These are phyloP conservation scores for Backusella westeae DNA, from an alignment of 192 early-diverging fungal species.

Conservation along the genomic window DNA sequence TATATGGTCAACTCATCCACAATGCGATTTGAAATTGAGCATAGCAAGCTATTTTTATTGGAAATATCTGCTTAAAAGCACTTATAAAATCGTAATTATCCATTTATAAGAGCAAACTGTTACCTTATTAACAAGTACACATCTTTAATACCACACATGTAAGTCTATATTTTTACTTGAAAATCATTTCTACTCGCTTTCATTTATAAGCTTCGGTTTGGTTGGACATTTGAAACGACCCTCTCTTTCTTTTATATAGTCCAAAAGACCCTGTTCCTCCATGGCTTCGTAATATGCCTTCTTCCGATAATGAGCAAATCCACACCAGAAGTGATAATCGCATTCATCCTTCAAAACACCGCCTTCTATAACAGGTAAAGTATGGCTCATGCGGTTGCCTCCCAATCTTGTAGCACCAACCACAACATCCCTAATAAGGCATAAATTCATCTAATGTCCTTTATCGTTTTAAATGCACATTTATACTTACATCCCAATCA, in stretches of 20 bases:
- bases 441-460: not conserved
- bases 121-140: not conserved
- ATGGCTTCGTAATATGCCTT: conserved; percentile 10
- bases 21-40: not conserved
- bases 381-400: not conserved
- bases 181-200: not conserved
- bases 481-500: conserved; percentile 19
- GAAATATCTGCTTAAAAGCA: not conserved
- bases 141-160: not conserved
- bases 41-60: not conserved
- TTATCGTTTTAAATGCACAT: too few relatives aligned
- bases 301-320: conserved; percentile 14
- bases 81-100: not conserved
- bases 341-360: conserved; percentile 25
- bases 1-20: not conserved
- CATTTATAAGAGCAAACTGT: not conserved
- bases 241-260: conserved; percentile 8
- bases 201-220: not conserved
- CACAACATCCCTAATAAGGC: conserved; percentile 11
- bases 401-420: conserved; percentile 14
- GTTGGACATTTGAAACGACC: not conserved
- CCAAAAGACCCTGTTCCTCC: conserved; percentile 1
- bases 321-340: conserved; percentile 15
- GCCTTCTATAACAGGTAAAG: conserved; percentile 7
- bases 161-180: not conserved